A percentile compares a stretch with the other conserved stretches of the same genome.
Conservation (phyloP, 2,329 filamentous ascomycete species). For the Aspergillus niger region DNA sequence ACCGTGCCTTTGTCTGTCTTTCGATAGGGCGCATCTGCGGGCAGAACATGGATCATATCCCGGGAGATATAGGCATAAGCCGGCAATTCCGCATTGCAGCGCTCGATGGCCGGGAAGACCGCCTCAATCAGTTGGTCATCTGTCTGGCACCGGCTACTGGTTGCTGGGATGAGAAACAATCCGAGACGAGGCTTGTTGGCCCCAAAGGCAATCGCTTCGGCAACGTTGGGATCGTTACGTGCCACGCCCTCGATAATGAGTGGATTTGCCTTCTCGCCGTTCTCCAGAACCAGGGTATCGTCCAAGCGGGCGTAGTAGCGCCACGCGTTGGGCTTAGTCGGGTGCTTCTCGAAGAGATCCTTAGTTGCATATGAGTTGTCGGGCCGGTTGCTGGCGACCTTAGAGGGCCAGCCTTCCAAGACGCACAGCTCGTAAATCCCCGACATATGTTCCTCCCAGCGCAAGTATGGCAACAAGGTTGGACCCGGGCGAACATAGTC, state of each 20-base stretch:
- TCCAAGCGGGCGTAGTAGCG: slow-evolving; percentile 51
- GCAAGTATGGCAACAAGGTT: slow-evolving; percentile 45
- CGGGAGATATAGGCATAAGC: slow-evolving; percentile 34
- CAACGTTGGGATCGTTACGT: slow-evolving; percentile 54
- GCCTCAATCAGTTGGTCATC: slow-evolving; percentile 51
- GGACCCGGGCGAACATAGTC: slow-evolving; percentile 57
- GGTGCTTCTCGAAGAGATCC: slow-evolving; percentile 51
- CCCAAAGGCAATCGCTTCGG: slow-evolving; percentile 62
- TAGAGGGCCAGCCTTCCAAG: slow-evolving; percentile 40
- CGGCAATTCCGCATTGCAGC: slow-evolving; percentile 53
- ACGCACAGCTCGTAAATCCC: slow-evolving; percentile 42
- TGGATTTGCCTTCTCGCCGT: slow-evolving; percentile 54
- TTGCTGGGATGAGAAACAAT: slow-evolving; percentile 56
- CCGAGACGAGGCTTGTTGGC: slow-evolving; percentile 56
- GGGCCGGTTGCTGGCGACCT: slow-evolving; percentile 47
- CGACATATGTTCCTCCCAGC: slow-evolving; percentile 37
- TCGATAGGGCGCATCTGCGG: slow-evolving; percentile 18
- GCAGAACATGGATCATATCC: slow-evolving; percentile 26
- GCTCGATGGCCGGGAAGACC: slow-evolving; percentile 54
- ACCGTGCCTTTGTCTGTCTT: slow-evolving; percentile 30
- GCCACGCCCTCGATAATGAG: slow-evolving; percentile 56
- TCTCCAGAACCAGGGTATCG: slow-evolving; percentile 51
- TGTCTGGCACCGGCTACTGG: slow-evolving; percentile 40
- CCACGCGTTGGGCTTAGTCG: slow-evolving; percentile 47
- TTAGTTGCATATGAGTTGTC: slow-evolving; percentile 53